Base-by-base conservation (phyloP, 2,329 filamentous ascomycete genomes). In the Ceratocystis diversiconidia region DNA sequence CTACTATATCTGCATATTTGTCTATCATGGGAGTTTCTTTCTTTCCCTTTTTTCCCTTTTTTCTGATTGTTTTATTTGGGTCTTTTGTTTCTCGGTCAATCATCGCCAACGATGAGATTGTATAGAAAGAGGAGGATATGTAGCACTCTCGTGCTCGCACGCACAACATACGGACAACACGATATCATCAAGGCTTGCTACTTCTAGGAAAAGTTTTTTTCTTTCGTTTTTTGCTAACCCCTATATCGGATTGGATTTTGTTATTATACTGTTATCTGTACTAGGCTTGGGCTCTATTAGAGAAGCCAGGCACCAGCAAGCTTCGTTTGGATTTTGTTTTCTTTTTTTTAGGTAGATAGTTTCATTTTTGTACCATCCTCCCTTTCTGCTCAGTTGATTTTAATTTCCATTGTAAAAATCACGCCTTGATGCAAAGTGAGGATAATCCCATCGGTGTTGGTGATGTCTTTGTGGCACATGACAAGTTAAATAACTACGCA, bases 111-210 rank as follows among this genome's bases (percentile, higher is more conserved):
- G 12, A 15, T n/a, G 52, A 19, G 48, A 59, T 19, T 44, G 12
- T 62, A 62, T 62, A 62, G 61, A 61, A 61, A 65, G 63, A 65
- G 63, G 63, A 61, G 55, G 55, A 50, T 28, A 30, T 50, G 55
- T 30, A 22, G 10, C 43, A 30, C 28, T 52, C 30, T 36, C 41
- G 22, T 28, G 61, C 44, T 50, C 25, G 43, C 46, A 28, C 46
- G 62, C 30, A 61, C 28, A n/a, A 32, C 22, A 28, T 30, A 19
- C 5, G 28, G 22, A 30, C 52, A 57, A 63, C 19, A 55, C 41
- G 62, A 32, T 15, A 44, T 22, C 4, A 63, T 19, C 17, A 17
- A 32, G 5, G 36, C 32, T 25, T 48, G 43, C 44, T 32, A 48
- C 28, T 48, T 55, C n/a, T 36, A 44, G 43, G 30, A 41, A 41